These are phyloP conservation scores for Ascochyta koolunga DNA, from an alignment of 2,329 filamentous ascomycete species.

Conservation along the genomic window DNA sequence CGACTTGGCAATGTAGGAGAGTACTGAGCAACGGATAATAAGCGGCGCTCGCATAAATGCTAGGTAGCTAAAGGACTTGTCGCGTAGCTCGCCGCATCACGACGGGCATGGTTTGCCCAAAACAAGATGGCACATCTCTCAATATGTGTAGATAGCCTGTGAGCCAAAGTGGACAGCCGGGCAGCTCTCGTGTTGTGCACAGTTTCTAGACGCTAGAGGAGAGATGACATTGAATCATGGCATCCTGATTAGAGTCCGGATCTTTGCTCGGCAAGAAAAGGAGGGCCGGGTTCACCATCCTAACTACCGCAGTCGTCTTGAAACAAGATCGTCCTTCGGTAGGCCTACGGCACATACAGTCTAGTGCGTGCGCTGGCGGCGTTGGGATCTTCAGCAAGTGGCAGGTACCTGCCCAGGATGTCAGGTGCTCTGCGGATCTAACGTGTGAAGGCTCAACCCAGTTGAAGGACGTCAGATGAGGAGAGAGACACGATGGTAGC, in stretches of 20 bases:
- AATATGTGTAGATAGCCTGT: not conserved
- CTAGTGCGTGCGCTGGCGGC: conserved; percentile 4
- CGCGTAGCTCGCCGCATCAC: not conserved
- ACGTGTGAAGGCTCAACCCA: not conserved
- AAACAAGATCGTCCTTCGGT: conserved; percentile 10
- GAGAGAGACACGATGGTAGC: not conserved
- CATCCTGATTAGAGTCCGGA: not conserved
- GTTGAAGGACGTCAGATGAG: not conserved
- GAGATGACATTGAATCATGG: not conserved
- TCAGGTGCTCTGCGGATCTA: not conserved
- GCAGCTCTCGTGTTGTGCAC: not conserved
- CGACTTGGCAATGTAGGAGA: not conserved
- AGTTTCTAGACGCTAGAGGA: not conserved
- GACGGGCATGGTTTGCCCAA: conserved; percentile 7
- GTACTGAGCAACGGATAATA: not conserved
- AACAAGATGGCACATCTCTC: not conserved
- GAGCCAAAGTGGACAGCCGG: not conserved
- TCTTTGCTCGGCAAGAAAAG: conserved; percentile 6
- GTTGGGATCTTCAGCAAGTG: conserved; percentile 8
- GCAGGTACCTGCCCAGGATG: conserved; percentile 8
- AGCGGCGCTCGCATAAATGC: not conserved
- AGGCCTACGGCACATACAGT: conserved; percentile 1
- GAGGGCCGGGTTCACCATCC: conserved; percentile 3
- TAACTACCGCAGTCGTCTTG: not conserved
- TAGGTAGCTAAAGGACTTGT: not conserved